Conservation (phyloP, 768 basidiomycete genomes). For the Russula foetens region DNA sequence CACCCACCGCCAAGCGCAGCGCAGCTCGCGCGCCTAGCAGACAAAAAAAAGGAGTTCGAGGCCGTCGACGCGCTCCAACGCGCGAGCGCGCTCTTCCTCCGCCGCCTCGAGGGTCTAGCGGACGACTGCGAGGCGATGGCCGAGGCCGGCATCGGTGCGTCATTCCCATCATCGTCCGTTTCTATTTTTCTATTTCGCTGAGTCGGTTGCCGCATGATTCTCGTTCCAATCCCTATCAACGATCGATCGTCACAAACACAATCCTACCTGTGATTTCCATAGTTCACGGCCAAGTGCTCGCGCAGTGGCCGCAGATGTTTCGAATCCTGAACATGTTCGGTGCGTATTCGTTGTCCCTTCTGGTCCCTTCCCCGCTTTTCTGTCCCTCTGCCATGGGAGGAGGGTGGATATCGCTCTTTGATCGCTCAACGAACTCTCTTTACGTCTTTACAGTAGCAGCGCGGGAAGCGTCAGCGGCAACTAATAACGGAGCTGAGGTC, state of each 20-base stretch:
- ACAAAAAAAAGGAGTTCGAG: constrained; percentile 79
- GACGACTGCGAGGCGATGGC: constrained; percentile 75
- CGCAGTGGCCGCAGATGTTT: constrained; percentile 82
- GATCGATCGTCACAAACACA: too few relatives aligned
- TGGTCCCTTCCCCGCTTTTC: too few relatives aligned
- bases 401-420: too few relatives aligned
- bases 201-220: too few relatives aligned
- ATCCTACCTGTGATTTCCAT: too few relatives aligned
- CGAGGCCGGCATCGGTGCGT: constrained; percentile 59
- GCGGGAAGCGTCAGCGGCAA: constrained; percentile 29
- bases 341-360: constrained; percentile 28
- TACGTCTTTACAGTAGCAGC: constrained; percentile 37
- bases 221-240: too few relatives aligned
- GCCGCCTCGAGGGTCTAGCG: constrained; percentile 58
- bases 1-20: constrained; percentile 37
- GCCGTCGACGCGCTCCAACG: constrained; percentile 65
- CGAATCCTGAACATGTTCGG: constrained; percentile 62
- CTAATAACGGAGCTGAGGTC: constrained; percentile 21
- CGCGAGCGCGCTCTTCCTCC: constrained; percentile 53
- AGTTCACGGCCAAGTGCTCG: constrained; percentile 73
- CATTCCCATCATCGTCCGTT: background rate
- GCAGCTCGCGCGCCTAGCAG: constrained; percentile 46
- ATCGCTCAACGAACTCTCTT: background rate
- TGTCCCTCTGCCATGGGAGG: background rate
- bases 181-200: background rate